Evolutionary conservation across 2,329 filamentous ascomycete species (phyloP), one percentile per base, ranked within the genome.

Genomic region (Alternaria rosae): DNA sequence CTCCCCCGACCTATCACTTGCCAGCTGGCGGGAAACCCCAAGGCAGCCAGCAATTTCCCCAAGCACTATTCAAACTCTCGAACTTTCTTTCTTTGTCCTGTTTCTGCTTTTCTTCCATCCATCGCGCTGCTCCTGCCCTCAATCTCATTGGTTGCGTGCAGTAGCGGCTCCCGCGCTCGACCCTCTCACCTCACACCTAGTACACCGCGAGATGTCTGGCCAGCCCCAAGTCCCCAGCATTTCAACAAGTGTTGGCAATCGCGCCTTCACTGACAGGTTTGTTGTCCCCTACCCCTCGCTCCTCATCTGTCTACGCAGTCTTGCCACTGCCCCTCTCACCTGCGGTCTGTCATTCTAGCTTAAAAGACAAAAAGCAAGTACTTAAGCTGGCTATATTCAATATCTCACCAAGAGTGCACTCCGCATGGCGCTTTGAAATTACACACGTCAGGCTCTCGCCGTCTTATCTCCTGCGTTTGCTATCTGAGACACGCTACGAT

Each of bases 91-190:
- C 43, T 54, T 13, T 30, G 4, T n/a, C 23, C 9, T 30, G 42
- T 28, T 25, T 32, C 23, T 13, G 43, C 28, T 17, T 48, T 30
- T 17, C 10, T 20, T 20, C 45, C 26, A 12, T 11, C 44, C 26
- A 10, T 23, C 25, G 12, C 32, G 48, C 57, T 60, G 44, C 45
- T 44, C n/a, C 35, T 45, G 35, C 53, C 45, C 26, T 45, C 53
- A 26, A 26, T 59, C 20, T 15, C 21, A 21, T 55, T 55, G 35
- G 28, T 26, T 50, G 57, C 42, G 52, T 42, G 57, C 32, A 60
- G 57, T 30, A 30, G 44, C 57, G 41, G 45, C 45, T 35, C 26
- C 38, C 26, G 21, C 55, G 26, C 30, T 26, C 32, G 20, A 15
- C 48, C 26, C 32, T 12, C 13, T 23, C 8, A 35, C 30, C 30